These are phyloP conservation scores for Neonothopanus nambi DNA, from an alignment of 1,284 basidiomycete genomes.

Conservation along the genomic window DNA sequence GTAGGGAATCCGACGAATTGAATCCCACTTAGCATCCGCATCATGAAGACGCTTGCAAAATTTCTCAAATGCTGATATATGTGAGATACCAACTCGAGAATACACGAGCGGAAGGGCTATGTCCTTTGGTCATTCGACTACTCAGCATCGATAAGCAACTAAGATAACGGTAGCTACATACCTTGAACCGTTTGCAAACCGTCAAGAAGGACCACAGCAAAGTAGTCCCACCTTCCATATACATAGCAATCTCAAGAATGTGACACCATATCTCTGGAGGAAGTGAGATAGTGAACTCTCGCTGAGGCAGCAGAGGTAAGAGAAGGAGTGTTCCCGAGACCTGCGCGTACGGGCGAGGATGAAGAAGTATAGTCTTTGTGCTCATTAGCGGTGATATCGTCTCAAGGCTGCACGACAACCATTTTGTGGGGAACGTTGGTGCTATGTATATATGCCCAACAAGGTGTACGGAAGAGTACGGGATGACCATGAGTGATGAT, in stretches of 20 bases:
- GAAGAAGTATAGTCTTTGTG: slow-evolving; percentile 26
- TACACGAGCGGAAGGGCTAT: slow-evolving; percentile 71
- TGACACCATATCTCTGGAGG: slow-evolving; percentile 72
- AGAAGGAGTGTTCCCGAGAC: slow-evolving; percentile 62
- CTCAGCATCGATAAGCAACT: slow-evolving; percentile 5
- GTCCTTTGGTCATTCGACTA: slow-evolving; percentile 53
- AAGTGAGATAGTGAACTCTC: slow-evolving; percentile 45
- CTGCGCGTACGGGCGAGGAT: slow-evolving; percentile 36
- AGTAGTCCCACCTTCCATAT: slow-evolving; percentile 20
- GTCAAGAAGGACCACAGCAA: slow-evolving; percentile 46
- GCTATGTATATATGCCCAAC: too few species aligned
- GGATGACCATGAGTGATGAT: too few species aligned
- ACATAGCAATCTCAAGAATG: slow-evolving; percentile 42
- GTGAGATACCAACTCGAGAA: slow-evolving; percentile 49
- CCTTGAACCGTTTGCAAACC: slow-evolving; percentile 74
- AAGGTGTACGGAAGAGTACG: too few species aligned
- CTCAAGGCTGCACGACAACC: too few species aligned
- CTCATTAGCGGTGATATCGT: neutral
- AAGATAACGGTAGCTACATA: slow-evolving; percentile 37
- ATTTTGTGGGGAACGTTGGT: too few species aligned
- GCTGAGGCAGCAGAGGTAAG: slow-evolving; percentile 62
- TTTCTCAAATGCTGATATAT: slow-evolving; percentile 48
- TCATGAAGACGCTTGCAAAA: slow-evolving; percentile 56
- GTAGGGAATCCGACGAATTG: slow-evolving; percentile 79
- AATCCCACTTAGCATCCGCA: slow-evolving; percentile 82